These are phyloP conservation scores for Lactarius indigo DNA, from an alignment of 768 basidiomycete species.

Conservation along the genomic window DNA sequence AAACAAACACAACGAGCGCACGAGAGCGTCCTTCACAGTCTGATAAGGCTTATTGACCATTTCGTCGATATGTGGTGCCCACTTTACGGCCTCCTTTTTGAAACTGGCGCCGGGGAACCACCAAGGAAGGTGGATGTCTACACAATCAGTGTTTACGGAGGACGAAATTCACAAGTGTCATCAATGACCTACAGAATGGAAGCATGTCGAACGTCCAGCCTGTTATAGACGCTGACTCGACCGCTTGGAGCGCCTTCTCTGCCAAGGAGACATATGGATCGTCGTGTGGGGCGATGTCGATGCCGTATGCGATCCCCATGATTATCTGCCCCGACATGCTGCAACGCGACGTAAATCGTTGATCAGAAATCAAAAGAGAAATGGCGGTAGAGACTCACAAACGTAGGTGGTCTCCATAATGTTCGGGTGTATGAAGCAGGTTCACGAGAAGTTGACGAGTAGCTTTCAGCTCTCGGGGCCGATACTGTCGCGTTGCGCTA, in stretches of 20 bases:
- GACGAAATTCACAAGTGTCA: background rate
- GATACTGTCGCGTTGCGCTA: constrained; percentile 13
- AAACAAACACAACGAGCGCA: background rate
- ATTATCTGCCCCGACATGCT: constrained; percentile 24
- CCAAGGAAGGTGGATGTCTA: constrained; percentile 27
- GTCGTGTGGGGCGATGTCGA: constrained; percentile 24
- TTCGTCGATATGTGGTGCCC: constrained; percentile 25
- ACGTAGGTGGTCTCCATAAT: constrained; percentile 15
- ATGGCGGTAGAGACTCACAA: constrained; percentile 5
- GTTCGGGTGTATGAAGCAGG: constrained; percentile 16
- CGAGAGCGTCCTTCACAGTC: constrained; percentile 22
- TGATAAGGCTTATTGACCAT: constrained; percentile 29
- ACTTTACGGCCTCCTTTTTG: constrained; percentile 25
- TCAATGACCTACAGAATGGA: constrained; percentile 20
- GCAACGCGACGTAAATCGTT: constrained; percentile 8
- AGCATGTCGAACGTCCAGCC: constrained; percentile 24
- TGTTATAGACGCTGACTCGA: constrained; percentile 14
- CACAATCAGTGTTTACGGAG: background rate
- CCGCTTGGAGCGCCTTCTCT: constrained; percentile 22
- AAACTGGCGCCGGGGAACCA: constrained; percentile 32
- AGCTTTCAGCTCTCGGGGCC: constrained; percentile 17
- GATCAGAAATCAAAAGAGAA: constrained; percentile 2
- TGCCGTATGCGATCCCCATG: constrained; percentile 27
- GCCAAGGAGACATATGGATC: constrained; percentile 25
- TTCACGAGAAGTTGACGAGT: constrained; percentile 20